Conservation (phyloP, 2,329 filamentous ascomycete species). For the Neobulgaria alba region DNA sequence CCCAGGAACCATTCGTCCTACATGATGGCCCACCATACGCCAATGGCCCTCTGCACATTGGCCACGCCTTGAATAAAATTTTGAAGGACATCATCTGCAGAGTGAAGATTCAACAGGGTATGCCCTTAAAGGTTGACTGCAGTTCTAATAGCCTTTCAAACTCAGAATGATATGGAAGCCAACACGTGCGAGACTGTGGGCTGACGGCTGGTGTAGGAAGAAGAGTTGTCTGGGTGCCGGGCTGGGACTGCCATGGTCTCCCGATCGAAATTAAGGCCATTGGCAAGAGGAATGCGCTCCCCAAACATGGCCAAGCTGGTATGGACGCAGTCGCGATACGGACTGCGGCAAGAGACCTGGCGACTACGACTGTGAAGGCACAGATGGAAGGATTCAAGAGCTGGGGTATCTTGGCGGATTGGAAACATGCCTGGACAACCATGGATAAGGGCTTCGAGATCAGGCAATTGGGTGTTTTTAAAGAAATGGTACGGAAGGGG, state of each 20-base stretch:
- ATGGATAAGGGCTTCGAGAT: slow-evolving; percentile 72
- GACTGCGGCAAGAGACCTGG: slow-evolving; percentile 54
- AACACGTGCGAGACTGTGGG: too few species aligned
- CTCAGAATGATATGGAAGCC: too few species aligned
- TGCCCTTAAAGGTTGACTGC: too few species aligned
- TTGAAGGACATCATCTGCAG: slow-evolving; percentile 90
- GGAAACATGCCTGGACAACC: slow-evolving; percentile 68
- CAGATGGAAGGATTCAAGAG: slow-evolving; percentile 68
- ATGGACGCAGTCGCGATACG: slow-evolving; percentile 52
- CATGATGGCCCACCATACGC: slow-evolving; percentile 97
- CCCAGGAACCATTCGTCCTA: slow-evolving; percentile 57
- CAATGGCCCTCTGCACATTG: slow-evolving; percentile 84
- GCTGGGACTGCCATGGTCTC: slow-evolving; percentile 96
- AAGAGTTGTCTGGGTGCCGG: slow-evolving; percentile 73
- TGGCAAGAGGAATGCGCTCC: slow-evolving; percentile 15
- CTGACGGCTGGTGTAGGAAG: slow-evolving; percentile 37
- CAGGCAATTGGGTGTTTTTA: slow-evolving; percentile 66
- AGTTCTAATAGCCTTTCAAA: background rate
- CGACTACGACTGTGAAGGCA: slow-evolving; percentile 56
- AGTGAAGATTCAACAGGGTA: slow-evolving; percentile 65
- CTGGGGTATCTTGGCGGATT: slow-evolving; percentile 74
- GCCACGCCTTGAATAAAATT: slow-evolving; percentile 94
- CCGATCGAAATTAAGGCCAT: slow-evolving; percentile 96
- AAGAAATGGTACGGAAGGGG: slow-evolving; percentile 62
- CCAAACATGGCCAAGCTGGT: slow-evolving; percentile 18